These are phyloP conservation scores for Withania somnifera DNA, from an alignment of 305 asterid species.

Conservation along the genomic window DNA sequence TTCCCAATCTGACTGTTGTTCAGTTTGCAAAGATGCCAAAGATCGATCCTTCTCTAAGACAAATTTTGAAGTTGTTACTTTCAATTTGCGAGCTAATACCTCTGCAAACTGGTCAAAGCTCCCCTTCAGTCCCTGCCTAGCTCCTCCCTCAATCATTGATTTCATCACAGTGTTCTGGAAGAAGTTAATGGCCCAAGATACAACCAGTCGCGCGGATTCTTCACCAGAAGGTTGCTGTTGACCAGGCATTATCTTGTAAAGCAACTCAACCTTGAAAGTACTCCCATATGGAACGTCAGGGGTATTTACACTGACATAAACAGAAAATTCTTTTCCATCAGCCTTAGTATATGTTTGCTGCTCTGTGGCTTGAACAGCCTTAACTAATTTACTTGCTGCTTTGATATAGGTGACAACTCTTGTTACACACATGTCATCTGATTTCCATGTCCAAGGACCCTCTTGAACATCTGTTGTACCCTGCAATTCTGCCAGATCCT, in stretches of 20 bases:
- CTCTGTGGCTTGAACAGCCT: slow-evolving; percentile 72
- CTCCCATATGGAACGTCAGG: slow-evolving; percentile 90
- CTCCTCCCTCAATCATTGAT: slow-evolving; percentile 71
- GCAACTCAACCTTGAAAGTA: slow-evolving; percentile 55
- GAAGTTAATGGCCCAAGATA: slow-evolving; percentile 72
- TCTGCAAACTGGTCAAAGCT: slow-evolving; percentile 54
- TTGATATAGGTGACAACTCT: slow-evolving; percentile 54
- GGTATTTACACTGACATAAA: slow-evolving; percentile 44
- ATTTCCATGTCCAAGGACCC: slow-evolving; percentile 59
- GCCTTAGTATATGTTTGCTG: slow-evolving; percentile 58
- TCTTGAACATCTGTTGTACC: slow-evolving; percentile 54
- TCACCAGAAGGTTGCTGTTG: slow-evolving; percentile 28
- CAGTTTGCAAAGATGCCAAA: slow-evolving; percentile 40
- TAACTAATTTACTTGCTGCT: slow-evolving; percentile 63
- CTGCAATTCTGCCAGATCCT: slow-evolving; percentile 43
- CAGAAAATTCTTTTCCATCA: slow-evolving; percentile 42
- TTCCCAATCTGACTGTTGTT: slow-evolving; percentile 42
- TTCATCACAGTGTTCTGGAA: slow-evolving; percentile 63
- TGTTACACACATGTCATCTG: slow-evolving; percentile 33
- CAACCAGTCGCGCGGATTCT: slow-evolving; percentile 44
- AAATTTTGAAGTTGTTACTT: slow-evolving; percentile 19
- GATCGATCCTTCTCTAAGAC: slow-evolving; percentile 37
- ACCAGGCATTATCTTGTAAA: slow-evolving; percentile 57
- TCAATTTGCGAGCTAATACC: slow-evolving; percentile 37
- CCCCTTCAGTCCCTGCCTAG: slow-evolving; percentile 68